A percentile compares a stretch with the other conserved stretches of the same genome.
Conservation (phyloP, 164 flowering plant species). For the Brasenia schreberi region DNA sequence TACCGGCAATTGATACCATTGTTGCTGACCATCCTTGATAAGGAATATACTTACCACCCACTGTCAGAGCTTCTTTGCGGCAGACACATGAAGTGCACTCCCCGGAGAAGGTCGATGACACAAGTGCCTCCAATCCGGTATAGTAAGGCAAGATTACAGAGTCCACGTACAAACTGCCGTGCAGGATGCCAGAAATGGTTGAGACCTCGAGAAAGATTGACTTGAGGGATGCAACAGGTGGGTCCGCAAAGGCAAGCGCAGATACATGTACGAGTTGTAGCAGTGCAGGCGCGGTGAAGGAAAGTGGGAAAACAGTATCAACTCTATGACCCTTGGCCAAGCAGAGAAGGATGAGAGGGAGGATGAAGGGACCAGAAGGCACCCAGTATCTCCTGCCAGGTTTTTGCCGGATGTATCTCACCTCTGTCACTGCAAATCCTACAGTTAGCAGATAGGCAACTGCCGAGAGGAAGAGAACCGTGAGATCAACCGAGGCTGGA, state of each 20-base stretch:
- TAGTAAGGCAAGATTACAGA: conserved; percentile 36
- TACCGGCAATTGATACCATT: conserved; percentile 19
- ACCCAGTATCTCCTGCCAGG: conserved; percentile 19
- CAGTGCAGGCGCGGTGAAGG: conserved; percentile 28
- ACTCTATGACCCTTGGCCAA: conserved; percentile 37
- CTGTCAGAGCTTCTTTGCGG: conserved; percentile 24
- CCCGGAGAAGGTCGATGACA: conserved; percentile 30
- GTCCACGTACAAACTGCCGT: conserved; percentile 36
- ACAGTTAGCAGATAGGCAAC: conserved; percentile 20
- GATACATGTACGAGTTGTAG: conserved; percentile 32
- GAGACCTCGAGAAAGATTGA: conserved; percentile 26
- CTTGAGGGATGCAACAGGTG: conserved; percentile 13
- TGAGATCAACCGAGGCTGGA: conserved; percentile 18
- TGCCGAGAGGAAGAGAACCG: conserved; percentile 16
- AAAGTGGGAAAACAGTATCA: conserved; percentile 27
- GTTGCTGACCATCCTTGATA: conserved; percentile 39
- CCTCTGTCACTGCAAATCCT: conserved; percentile 10
- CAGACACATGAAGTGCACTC: conserved; percentile 42
- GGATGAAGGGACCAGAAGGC: conserved; percentile 45
- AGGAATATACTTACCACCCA: conserved; percentile 26
- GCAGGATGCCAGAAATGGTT: conserved; percentile 37
- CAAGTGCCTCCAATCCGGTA: conserved; percentile 39
- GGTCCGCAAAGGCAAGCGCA: conserved; percentile 27
- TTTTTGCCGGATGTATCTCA: conserved; percentile 2
- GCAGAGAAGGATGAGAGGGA: conserved; percentile 26